A percentile compares a stretch with the other conserved stretches of the same genome.
phyloP scores from a whole-genome alignment of 1,139 yeast species.

The Spathaspora sp. region DNA sequence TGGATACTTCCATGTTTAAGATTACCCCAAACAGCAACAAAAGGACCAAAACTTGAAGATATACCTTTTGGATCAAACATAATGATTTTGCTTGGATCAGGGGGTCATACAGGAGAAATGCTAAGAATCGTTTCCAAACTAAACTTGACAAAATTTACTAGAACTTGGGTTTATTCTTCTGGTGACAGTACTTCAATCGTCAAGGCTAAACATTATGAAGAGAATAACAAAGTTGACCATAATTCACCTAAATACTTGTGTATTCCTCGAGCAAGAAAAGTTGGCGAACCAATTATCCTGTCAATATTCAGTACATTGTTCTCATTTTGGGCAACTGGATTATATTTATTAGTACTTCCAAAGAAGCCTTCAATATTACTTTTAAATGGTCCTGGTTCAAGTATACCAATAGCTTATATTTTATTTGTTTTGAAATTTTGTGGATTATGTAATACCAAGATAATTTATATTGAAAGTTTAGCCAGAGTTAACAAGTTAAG shows the following conservation, averaged over 20 bases:
- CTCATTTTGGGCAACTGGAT: constrained; percentile 35
- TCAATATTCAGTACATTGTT: constrained; percentile 53
- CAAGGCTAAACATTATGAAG: constrained; percentile 49
- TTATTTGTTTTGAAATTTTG: constrained; percentile 53
- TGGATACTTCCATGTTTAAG: constrained; percentile 28
- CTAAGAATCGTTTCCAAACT: constrained; percentile 54
- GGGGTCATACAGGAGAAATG: constrained; percentile 97
- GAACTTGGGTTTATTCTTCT: constrained; percentile 50
- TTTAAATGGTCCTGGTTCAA: constrained; percentile 93
- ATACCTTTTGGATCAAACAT: constrained; percentile 22
- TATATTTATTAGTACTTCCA: constrained; percentile 18
- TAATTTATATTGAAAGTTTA: constrained; percentile 81
- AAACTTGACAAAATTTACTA: constrained; percentile 23
- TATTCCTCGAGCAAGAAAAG: constrained; percentile 74
- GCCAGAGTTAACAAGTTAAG: constrained; percentile 82
- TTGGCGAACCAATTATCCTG: constrained; percentile 59
- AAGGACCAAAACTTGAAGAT: constrained; percentile 3
- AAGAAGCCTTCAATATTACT: constrained; percentile 54
- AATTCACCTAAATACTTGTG: constrained; percentile 22
- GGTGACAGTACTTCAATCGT: constrained; percentile 61
- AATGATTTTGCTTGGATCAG: constrained; percentile 73
- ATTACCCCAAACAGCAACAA: constrained; percentile 7
- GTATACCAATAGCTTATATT: constrained; percentile 73
- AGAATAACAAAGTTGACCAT: constrained; percentile 15
- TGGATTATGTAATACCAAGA: constrained; percentile 54